Evolutionary conservation across 441 rosid genomes (phyloP), one percentile per base, ranked within the genome.

Genomic region (Aquilaria agallochum): DNA sequence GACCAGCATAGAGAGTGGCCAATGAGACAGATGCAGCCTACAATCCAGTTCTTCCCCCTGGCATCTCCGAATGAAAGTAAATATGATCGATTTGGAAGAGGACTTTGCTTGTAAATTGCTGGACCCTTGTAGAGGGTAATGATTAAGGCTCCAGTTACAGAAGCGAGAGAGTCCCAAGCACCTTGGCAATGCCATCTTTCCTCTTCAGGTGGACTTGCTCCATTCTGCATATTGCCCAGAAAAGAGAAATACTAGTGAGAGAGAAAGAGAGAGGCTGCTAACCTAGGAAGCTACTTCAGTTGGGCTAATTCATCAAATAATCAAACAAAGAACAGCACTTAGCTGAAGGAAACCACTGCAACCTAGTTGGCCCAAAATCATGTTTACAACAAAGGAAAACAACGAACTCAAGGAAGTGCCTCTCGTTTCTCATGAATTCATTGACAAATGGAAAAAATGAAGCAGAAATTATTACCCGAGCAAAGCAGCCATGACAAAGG

Each of bases 1-100:
- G 98, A 85, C 98, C 98, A 92, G 27, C 89, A 87, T 14, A 92
- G 76, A 74, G 93, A 87, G 59, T 92, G 98, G 6, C 91, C 93
- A 60, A 92, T 73, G 50, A 78, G 74, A 76, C 75, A 83, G n/a
- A 92, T 46, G 72, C 95, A 89, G 58, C 98, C 98, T 45, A 86
- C 68, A n/a, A 81, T 72, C 98, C 95, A 83, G 72, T 70, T 78
- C 78, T 78, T 82, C 32, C 69, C 79, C 60, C 66, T 36, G 2
- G 77, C 82, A 67, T 82, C 78, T 55, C 77, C 87, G 9, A 76
- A 60, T 30, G 52, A 53, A 3, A 47, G 15, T 31, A 53, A 27
- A 11, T 51, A 31, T n/a, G 67, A 30, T 50, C 47, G 49, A 11
- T 56, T 44, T 64, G 72, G 34, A 64, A 53, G 61, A 27, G 75